Evolutionary conservation across 352 stramenopile genomes (phyloP).

Genomic region (Phytophthora rubi): DNA sequence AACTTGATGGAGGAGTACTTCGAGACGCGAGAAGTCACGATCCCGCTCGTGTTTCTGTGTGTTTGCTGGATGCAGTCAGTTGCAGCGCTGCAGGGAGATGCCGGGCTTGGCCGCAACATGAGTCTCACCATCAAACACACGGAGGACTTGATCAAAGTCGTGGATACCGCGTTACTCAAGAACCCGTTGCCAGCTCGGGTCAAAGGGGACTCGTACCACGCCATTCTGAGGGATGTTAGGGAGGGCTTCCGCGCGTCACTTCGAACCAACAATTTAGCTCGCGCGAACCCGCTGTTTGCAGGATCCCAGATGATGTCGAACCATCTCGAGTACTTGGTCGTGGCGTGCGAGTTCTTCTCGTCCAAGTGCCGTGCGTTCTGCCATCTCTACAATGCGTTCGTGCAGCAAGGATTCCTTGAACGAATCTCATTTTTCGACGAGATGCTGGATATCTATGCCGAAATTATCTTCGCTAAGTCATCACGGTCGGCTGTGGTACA

Average conservation of each 20-base stretch:
- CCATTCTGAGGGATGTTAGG: background rate
- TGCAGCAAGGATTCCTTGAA: slow-evolving; percentile 15
- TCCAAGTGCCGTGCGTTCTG: slow-evolving; percentile 29
- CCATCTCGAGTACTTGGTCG: slow-evolving; percentile 24
- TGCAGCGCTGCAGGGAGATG: slow-evolving; percentile 34
- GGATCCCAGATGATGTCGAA: slow-evolving; percentile 33
- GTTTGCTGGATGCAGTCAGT: slow-evolving; percentile 41
- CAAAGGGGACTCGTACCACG: slow-evolving; percentile 5
- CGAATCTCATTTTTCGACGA: slow-evolving; percentile 33
- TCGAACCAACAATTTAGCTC: slow-evolving; percentile 11
- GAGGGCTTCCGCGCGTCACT: slow-evolving; percentile 2
- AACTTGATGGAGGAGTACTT: slow-evolving; percentile 15
- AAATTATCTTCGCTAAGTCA: slow-evolving; percentile 34
- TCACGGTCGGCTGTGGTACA: slow-evolving; percentile 16
- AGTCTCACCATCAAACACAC: slow-evolving; percentile 30
- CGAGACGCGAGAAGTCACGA: slow-evolving; percentile 14
- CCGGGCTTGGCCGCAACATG: slow-evolving; percentile 21
- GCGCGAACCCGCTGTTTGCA: slow-evolving; percentile 33
- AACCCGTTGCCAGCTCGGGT: slow-evolving; percentile 7
- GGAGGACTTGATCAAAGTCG: slow-evolving; percentile 18
- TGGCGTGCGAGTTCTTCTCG: slow-evolving; percentile 22
- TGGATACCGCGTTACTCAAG: slow-evolving; percentile 18
- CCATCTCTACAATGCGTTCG: slow-evolving; percentile 38
- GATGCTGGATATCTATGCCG: slow-evolving; percentile 26
- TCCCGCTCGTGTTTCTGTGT: slow-evolving; percentile 33